A percentile compares a stretch with the other conserved stretches of the same genome.
These are phyloP conservation scores for Lenwebbia sp. DNA, from an alignment of 345 rosid genomes.

Conservation along the genomic window DNA sequence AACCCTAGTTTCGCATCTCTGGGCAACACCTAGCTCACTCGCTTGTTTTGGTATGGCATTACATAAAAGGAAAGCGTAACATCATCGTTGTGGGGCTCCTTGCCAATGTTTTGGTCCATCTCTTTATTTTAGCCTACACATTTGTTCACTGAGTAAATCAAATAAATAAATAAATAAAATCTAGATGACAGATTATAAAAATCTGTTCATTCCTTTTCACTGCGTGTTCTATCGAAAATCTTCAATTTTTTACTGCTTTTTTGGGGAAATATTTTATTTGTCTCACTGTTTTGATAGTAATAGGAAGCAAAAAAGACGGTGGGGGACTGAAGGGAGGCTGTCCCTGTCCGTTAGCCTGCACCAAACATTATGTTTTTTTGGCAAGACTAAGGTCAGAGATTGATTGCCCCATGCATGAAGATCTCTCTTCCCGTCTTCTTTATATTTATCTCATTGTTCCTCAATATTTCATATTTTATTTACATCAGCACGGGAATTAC, in stretches of 20 bases:
- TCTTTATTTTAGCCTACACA: background rate
- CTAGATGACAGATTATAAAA: background rate
- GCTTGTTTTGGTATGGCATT: background rate
- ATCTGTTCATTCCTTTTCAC: background rate
- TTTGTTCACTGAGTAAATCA: background rate
- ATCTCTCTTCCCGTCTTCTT: background rate
- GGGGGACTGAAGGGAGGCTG: slow-evolving; percentile 5
- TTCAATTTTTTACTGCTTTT: background rate
- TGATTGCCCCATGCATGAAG: background rate
- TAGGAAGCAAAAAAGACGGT: background rate
- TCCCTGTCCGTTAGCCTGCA: slow-evolving; percentile 4
- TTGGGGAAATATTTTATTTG: background rate
- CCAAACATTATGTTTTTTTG: slow-evolving; percentile 9
- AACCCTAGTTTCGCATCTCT: background rate
- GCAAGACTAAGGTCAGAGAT: slow-evolving; percentile 1
- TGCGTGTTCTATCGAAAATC: background rate
- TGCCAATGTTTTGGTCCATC: background rate
- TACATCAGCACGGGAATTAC: background rate
- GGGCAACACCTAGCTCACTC: background rate
- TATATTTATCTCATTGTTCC: background rate
- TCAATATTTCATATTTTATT: background rate
- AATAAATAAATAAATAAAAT: background rate
- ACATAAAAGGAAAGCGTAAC: background rate
- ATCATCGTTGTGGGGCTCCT: background rate
- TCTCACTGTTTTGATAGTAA: background rate